phyloP scores from a whole-genome alignment of 2,329 filamentous ascomycete species.

The Cryphonectria carpinicola region DNA sequence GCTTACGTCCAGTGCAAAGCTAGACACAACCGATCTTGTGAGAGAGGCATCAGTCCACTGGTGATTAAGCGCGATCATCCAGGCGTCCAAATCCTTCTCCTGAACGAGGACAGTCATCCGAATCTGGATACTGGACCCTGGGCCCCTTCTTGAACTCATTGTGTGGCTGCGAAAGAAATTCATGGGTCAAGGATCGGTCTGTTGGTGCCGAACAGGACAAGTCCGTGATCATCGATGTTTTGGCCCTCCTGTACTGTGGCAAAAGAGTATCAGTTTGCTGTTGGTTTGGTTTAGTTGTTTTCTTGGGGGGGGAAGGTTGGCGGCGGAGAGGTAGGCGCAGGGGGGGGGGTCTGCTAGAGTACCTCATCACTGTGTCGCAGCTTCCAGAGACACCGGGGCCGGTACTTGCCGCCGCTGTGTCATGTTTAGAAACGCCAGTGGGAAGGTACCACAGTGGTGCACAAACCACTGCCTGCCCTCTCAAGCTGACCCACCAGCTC shows the following conservation, averaged over 20 bases:
- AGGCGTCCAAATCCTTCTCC: not conserved
- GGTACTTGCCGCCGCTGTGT: not conserved
- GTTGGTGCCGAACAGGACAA: not conserved
- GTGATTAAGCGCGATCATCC: constrained; percentile 8
- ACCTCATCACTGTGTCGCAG: not conserved
- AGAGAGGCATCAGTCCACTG: not conserved
- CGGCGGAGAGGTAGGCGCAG: not conserved
- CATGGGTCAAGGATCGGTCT: not conserved
- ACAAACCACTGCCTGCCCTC: not conserved
- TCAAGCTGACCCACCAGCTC: not conserved
- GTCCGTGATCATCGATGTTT: not conserved
- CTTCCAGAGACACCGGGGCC: not conserved
- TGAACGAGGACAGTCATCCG: not conserved
- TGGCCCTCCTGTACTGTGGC: not conserved
- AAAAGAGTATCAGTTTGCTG: not conserved
- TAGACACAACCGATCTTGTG: not conserved
- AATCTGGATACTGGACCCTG: not conserved
- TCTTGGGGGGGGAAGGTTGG: not conserved
- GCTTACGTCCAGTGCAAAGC: constrained; percentile 11
- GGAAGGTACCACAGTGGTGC: not conserved
- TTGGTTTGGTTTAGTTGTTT: not conserved
- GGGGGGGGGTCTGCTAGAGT: not conserved
- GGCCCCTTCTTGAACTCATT: not conserved
- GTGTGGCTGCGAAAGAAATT: not conserved
- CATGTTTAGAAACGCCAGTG: not conserved